Evolutionary conservation across 108 stramenopile genomes (phyloP), one percentile per base, ranked within the genome.

Genomic region (Nitzschia sp.): DNA sequence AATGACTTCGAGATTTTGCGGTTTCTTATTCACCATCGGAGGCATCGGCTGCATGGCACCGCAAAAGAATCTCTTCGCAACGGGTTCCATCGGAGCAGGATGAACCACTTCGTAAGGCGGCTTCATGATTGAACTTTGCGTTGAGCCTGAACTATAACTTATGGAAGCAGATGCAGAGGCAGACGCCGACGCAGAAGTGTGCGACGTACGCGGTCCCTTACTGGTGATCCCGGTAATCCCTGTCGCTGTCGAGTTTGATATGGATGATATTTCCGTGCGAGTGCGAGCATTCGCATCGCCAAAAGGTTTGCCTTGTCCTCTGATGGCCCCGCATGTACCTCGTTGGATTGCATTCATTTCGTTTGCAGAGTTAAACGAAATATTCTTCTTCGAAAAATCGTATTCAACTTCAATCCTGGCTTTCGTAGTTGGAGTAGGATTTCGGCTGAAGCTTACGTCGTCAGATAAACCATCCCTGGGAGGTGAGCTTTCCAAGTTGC

Each of bases 181-280:
- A 9, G 38, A 41, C 13, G 38, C 6, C 13, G 38, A 41, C 38
- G 38, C 38, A 41, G 6, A 6, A 6, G 38, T 41, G 38, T 13
- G 38, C 38, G 38, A 41, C 6, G 38, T 13, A 9, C 13, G 38
- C 9, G 6, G 9, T 41, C 13, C 38, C 38, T 41, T 13, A 13
- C 9, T 6, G 38, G 13, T 41, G 38, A 13, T 9, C 38, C 38
- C 13, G 38, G 9, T 6, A 41, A 41, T 41, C 13, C 38, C 38
- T 41, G n/a, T n/a, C n/a, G n/a, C n/a, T n/a, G 38, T 41, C 5
- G 48, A 50, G 48, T 50, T 50, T 50, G 48, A 21, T n/a, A 50
- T 50, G 21, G 48, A 21, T 16, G 48, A 41, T 41, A 41, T 41
- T 41, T 41, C 38, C 13, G 6, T 41, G 38, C 38, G 9, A 41